Conservation (phyloP, 192 early-diverging fungal genomes). For the Coemansia sp. region DNA sequence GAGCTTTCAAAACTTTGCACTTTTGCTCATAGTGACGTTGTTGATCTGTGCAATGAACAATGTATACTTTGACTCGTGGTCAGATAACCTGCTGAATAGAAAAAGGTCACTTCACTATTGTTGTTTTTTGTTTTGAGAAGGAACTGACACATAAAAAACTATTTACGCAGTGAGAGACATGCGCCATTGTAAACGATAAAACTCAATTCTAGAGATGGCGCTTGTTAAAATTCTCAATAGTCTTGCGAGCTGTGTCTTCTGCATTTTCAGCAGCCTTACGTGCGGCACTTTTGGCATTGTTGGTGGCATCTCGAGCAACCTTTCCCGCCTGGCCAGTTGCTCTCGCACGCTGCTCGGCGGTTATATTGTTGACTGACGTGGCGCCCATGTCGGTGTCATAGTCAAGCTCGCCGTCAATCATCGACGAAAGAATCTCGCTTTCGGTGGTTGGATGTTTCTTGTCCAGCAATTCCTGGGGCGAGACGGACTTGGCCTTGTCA, state of each 20-base stretch:
- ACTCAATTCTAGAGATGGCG: conserved; percentile 13
- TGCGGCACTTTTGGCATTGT: too few relatives aligned
- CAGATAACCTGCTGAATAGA: too few relatives aligned
- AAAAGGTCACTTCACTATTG: too few relatives aligned
- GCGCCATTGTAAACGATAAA: too few relatives aligned
- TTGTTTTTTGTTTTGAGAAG: too few relatives aligned
- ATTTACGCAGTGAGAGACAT: too few relatives aligned
- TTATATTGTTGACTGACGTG: conserved; percentile 44
- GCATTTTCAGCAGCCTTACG: conserved; percentile 19
- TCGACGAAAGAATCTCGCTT: conserved; percentile 41
- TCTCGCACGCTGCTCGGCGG: conserved; percentile 31
- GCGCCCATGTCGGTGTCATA: conserved; percentile 53
- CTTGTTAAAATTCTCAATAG: conserved; percentile 23
- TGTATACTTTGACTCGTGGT: too few relatives aligned
- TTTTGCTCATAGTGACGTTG: too few relatives aligned
- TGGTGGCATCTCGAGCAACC: conserved; percentile 10
- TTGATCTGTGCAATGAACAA: too few relatives aligned
- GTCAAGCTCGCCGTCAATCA: conserved; percentile 53
- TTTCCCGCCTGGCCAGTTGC: conserved; percentile 24
- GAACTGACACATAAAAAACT: too few relatives aligned
- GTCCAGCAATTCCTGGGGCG: conserved; percentile 43
- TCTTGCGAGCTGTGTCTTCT: conserved; percentile 26
- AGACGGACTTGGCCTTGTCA: not conserved
- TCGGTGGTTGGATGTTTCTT: conserved; percentile 30
- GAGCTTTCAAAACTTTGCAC: too few relatives aligned